Evolutionary conservation across 768 basidiomycete species (phyloP).

Genomic region (Obba rivulosa): DNA sequence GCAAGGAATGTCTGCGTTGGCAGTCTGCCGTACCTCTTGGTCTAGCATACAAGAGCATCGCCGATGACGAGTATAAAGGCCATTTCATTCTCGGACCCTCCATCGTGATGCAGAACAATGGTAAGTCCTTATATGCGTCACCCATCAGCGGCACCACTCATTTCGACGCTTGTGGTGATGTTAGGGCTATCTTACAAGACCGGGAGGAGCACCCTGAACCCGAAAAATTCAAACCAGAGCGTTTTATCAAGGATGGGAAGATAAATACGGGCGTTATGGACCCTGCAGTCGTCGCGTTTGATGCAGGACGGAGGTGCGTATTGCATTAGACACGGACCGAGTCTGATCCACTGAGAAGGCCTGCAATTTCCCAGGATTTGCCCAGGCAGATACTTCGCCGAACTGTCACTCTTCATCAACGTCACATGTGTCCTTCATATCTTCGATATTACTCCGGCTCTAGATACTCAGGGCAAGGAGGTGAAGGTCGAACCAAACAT

Average conservation of each 20-base stretch:
- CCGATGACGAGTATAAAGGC: constrained; percentile 15
- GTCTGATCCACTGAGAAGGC: neutral
- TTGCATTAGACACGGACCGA: no score
- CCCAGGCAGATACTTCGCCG: constrained; percentile 11
- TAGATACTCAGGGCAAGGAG: constrained; percentile 3
- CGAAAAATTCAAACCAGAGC: constrained; percentile 11
- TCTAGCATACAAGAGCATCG: constrained; percentile 8
- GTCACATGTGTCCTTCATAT: constrained; percentile 8
- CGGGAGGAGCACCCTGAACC: constrained; percentile 14
- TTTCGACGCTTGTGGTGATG: neutral
- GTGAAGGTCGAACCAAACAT: constrained; percentile 13
- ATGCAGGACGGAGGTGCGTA: constrained; percentile 19
- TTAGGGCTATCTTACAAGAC: constrained; percentile 14
- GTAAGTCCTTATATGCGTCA: constrained; percentile 8
- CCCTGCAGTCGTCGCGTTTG: constrained; percentile 15
- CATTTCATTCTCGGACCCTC: constrained; percentile 17
- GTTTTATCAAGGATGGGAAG: constrained; percentile 10
- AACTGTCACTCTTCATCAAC: constrained; percentile 4
- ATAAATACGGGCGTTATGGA: constrained; percentile 9
- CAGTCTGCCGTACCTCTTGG: constrained; percentile 28
- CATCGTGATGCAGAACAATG: constrained; percentile 55
- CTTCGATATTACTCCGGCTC: constrained; percentile 9
- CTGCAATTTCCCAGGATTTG: constrained; percentile 7
- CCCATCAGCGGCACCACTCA: neutral
- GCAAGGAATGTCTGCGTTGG: constrained; percentile 31